These are phyloP conservation scores for Sanghuangporus baumii DNA, from an alignment of 1,284 basidiomycete genomes.

Conservation along the genomic window DNA sequence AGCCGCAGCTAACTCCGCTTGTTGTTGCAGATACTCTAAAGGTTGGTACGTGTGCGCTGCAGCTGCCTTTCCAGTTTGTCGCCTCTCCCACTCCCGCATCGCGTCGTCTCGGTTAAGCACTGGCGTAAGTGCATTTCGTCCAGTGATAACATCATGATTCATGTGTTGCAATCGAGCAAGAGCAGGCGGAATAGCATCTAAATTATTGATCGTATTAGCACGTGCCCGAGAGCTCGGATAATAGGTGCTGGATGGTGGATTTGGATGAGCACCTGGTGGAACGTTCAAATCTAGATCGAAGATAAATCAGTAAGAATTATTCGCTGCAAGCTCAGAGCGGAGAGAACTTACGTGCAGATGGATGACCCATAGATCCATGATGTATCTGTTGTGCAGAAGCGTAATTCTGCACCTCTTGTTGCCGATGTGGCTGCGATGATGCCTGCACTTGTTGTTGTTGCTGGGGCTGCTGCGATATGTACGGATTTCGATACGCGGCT, in stretches of 20 bases:
- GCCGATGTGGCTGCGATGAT: slow-evolving; percentile 19
- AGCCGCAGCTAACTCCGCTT: slow-evolving; percentile 76
- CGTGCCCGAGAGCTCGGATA: slow-evolving; percentile 64
- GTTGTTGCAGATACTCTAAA: slow-evolving; percentile 85
- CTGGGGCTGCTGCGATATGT: slow-evolving; percentile 47
- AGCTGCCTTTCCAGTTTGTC: slow-evolving; percentile 63
- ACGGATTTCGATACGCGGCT: slow-evolving; percentile 67
- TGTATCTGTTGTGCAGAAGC: slow-evolving; percentile 10
- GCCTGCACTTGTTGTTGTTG: slow-evolving; percentile 28
- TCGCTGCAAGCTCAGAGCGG: not conserved
- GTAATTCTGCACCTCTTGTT: slow-evolving; percentile 13
- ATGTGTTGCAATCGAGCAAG: slow-evolving; percentile 84
- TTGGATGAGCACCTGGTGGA: slow-evolving; percentile 40
- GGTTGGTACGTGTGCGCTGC: slow-evolving; percentile 77
- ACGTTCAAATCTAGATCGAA: not conserved
- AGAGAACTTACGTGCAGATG: slow-evolving; percentile 2
- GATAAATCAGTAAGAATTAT: not conserved
- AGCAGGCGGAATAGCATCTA: slow-evolving; percentile 89
- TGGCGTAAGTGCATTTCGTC: slow-evolving; percentile 79
- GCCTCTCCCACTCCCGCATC: slow-evolving; percentile 84
- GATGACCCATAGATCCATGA: slow-evolving; percentile 7
- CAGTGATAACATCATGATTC: slow-evolving; percentile 80
- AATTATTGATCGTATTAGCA: slow-evolving; percentile 86
- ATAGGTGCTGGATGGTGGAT: slow-evolving; percentile 61
- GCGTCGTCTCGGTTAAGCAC: slow-evolving; percentile 88